Percentiles rank a stretch among this genome's conserved stretches.
These are phyloP conservation scores for Petrea volubilis DNA, from an alignment of 257 asterid species.

Conservation along the genomic window DNA sequence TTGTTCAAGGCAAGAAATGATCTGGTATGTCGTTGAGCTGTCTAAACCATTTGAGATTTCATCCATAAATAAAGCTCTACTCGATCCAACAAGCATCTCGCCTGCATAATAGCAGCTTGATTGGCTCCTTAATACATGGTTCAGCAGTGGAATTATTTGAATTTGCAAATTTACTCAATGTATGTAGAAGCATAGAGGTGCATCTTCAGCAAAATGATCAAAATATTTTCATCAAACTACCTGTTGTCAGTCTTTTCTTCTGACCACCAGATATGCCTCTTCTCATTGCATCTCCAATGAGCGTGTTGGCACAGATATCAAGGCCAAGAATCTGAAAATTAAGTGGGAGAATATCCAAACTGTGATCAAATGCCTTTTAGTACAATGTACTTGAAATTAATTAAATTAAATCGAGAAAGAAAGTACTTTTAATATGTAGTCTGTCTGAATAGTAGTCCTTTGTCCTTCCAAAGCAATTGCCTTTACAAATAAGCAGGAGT, in stretches of 20 bases:
- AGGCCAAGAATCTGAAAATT: slow-evolving; percentile 49
- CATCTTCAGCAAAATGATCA: too few relatives aligned
- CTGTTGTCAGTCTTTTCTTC: slow-evolving; percentile 51
- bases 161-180: not conserved
- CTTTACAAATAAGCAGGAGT: slow-evolving; percentile 23
- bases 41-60: slow-evolving; percentile 51
- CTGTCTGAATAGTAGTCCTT: slow-evolving; percentile 42
- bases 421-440: slow-evolving; percentile 46
- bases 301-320: slow-evolving; percentile 45
- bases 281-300: slow-evolving; percentile 49
- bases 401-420: not conserved
- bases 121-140: not conserved
- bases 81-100: slow-evolving; percentile 51
- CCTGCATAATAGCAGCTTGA: slow-evolving; percentile 18
- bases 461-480: slow-evolving; percentile 52
- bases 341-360: not conserved
- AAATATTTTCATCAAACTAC: slow-evolving; percentile 16
- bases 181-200: too few relatives aligned
- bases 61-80: slow-evolving; percentile 44
- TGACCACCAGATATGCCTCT: slow-evolving; percentile 60
- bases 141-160: not conserved
- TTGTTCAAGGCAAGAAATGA: slow-evolving; percentile 37
- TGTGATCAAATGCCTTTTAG: not conserved
- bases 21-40: slow-evolving; percentile 46
- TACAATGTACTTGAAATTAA: not conserved